Evolutionary conservation across 2,329 filamentous ascomycete genomes (phyloP).

Genomic region (Aspergillus hiratsukae): DNA sequence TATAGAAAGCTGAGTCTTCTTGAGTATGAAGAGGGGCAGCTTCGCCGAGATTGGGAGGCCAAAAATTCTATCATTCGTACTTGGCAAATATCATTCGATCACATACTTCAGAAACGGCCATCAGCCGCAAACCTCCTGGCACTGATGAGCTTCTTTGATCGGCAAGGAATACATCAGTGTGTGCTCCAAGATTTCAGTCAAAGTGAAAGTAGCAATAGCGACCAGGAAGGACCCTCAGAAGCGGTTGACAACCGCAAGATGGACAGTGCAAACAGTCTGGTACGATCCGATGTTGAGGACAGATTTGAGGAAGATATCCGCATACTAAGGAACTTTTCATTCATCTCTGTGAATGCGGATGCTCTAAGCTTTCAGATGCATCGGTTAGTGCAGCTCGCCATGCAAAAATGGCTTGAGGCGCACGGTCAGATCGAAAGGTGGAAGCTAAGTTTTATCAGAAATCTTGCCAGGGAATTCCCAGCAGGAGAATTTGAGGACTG

Average conservation of each 20-base stretch:
- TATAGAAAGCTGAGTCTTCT: conserved; percentile 24
- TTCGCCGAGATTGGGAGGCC: conserved; percentile 22
- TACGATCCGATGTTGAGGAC: neutral
- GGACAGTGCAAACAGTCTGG: too few species aligned
- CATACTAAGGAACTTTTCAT: conserved; percentile 17
- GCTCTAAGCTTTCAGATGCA: conserved; percentile 21
- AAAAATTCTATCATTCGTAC: too few species aligned
- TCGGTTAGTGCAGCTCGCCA: conserved; percentile 24
- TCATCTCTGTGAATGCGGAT: conserved; percentile 13
- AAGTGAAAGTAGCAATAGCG: neutral
- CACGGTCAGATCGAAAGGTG: conserved; percentile 21
- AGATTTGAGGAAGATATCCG: conserved; percentile 20
- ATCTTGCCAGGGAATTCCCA: conserved; percentile 18
- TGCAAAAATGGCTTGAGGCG: conserved; percentile 21
- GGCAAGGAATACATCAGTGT: conserved; percentile 21
- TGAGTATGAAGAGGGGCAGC: conserved; percentile 19
- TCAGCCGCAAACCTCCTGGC: conserved; percentile 24
- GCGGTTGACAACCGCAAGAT: too few species aligned
- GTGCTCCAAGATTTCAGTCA: conserved; percentile 9
- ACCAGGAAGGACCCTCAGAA: too few species aligned
- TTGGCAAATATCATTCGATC: conserved; percentile 31
- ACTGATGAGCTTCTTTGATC: conserved; percentile 27
- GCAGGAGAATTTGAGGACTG: conserved; percentile 21
- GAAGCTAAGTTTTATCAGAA: conserved; percentile 19
- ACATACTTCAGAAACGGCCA: conserved; percentile 18